These are phyloP conservation scores for Pseudomonodictys pantanalensis DNA, from an alignment of 495 filamentous ascomycete species.

Conservation along the genomic window DNA sequence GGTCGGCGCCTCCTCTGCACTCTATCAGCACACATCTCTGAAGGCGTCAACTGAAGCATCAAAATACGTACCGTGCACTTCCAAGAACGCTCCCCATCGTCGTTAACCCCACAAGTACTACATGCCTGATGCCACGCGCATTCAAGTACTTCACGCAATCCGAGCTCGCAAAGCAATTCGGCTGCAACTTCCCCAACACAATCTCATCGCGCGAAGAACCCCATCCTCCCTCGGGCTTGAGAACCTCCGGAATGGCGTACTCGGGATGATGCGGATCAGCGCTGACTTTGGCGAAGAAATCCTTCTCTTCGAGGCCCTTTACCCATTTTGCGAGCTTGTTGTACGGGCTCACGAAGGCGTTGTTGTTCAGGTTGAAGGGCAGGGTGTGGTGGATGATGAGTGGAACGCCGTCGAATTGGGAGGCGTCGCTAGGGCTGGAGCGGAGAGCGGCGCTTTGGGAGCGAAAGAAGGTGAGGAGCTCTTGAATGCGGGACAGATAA, in stretches of 20 bases:
- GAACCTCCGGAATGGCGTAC: no score
- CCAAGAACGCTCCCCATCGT: no score
- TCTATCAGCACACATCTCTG: no score
- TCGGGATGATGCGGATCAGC: no score
- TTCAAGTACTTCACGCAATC: not conserved
- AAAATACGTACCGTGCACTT: no score
- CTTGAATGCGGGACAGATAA: not conserved
- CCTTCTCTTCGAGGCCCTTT: not conserved
- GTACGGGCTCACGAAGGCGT: constrained; percentile 7
- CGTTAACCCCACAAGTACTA: no score
- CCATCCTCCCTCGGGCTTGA: no score
- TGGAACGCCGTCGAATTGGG: not conserved
- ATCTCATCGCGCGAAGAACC: no score
- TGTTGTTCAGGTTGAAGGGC: constrained; percentile 6
- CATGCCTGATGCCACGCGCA: no score
- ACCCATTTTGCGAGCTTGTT: constrained; percentile 8
- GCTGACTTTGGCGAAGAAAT: not conserved
- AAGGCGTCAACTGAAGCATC: no score
- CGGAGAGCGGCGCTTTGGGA: not conserved
- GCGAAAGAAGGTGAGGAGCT: not conserved
- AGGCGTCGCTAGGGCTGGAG: no score
- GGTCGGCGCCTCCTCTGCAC: no score
- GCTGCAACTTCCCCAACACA: not conserved
- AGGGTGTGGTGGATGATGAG: constrained; percentile 10
- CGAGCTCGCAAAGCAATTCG: not conserved